Base-by-base conservation (phyloP, 768 basidiomycete species). In the Fistulinella prunicolor region DNA sequence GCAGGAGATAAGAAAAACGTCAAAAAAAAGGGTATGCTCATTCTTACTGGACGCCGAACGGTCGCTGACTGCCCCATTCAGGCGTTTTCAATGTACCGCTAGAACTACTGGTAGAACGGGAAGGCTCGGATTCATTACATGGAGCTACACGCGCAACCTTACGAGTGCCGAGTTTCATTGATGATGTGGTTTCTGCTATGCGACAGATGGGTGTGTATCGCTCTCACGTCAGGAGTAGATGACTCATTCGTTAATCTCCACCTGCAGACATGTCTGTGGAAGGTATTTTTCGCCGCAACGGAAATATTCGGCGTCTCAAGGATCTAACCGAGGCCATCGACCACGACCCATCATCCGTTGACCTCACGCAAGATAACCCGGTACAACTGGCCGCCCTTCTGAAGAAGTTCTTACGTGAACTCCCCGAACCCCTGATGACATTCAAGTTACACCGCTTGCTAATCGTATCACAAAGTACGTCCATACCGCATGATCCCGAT, bases 171-270 rank as follows among this genome's bases (percentile, higher is more conserved):
- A 97, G 92, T 67, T 97, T 99, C 65, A 90, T 99, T 48, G 96
- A 99, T 65, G 96, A 99, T 62, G 91, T 96, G 50, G 83, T 99
- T 38, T 95, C 93, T 42, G 94, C 96, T 10, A 98, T 99, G 96
- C 79, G 89, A 63, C 94, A 97, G 67, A 98, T 98, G 96, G 95
- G 95, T 96, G 47, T 54, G 86, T 46, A 29, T 30, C 17, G 23
- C 44, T 50, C 19, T 52, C 36, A 39, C 29, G 28, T 44, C 23
- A 42, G 23, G 37, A 40, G 9, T 23, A 30, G 28, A 21, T 37
- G 16, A 16, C 32, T 47, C 22, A 45, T 37, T 46, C 21, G 43
- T 35, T 36, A 35, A 63, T 24, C 21, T 12, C 46, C 26, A 26
- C 29, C 43, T 43, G 28, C 55, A 98, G 96, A 99, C 72, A 94